phyloP scores from a whole-genome alignment of 2,329 filamentous ascomycete species.

The Esteya vermicola region DNA sequence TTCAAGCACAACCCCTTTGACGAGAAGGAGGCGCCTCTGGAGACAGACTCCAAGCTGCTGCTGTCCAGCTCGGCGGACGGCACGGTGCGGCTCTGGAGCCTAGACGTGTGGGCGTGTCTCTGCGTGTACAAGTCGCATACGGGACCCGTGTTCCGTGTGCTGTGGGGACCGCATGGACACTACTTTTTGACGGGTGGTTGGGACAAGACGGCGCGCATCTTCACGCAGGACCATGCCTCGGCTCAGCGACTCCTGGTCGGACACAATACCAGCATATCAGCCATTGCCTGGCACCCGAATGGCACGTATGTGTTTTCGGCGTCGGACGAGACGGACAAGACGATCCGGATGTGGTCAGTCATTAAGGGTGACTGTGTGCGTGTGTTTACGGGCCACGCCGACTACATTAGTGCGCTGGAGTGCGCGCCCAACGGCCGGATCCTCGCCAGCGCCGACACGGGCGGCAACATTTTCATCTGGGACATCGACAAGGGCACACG shows the following conservation, averaged over 20 bases:
- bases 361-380: conserved; percentile 74
- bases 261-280: conserved; percentile 86
- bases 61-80: conserved; percentile 81
- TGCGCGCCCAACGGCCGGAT: conserved; percentile 81
- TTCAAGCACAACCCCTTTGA: conserved; percentile 35
- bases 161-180: conserved; percentile 86
- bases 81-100: conserved; percentile 80
- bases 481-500: conserved; percentile 74
- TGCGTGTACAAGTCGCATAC: conserved; percentile 91
- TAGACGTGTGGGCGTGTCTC: conserved; percentile 83
- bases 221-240: conserved; percentile 85
- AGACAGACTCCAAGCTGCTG: conserved; percentile 56
- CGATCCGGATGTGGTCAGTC: conserved; percentile 96
- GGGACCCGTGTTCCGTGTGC: conserved; percentile 74
- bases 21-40: conserved; percentile 27
- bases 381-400: conserved; percentile 81
- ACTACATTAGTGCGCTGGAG: conserved; percentile 71
- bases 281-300: conserved; percentile 88
- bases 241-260: conserved; percentile 79
- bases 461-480: conserved; percentile 89
- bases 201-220: conserved; percentile 81
- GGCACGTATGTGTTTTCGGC: conserved; percentile 87
- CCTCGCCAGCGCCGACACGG: conserved; percentile 78
- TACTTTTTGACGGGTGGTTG: conserved; percentile 84
- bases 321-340: conserved; percentile 72